Conservation (phyloP, 176 grass and related monocot genomes). For the Bolboschoenus planiculmis region DNA sequence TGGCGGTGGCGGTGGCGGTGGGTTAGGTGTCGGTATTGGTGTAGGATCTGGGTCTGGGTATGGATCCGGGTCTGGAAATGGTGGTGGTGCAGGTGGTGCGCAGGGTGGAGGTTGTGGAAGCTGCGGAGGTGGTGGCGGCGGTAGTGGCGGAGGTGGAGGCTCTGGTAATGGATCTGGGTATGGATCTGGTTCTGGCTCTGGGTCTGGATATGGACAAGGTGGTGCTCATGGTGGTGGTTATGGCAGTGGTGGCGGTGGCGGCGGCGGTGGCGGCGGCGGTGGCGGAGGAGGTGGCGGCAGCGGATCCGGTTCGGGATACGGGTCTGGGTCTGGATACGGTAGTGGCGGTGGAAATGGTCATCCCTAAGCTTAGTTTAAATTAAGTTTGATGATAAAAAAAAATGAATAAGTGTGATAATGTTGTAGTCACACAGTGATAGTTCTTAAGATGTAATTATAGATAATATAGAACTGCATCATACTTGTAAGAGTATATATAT, state of each 20-base stretch:
- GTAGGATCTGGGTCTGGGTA: background rate
- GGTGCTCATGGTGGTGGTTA: background rate
- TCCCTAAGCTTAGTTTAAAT: background rate
- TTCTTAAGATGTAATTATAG: too few species aligned
- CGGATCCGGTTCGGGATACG: conserved; percentile 12
- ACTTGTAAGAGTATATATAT: too few species aligned
- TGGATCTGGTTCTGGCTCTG: conserved; percentile 9
- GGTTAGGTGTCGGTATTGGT: background rate
- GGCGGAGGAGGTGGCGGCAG: background rate
- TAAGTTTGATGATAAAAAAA: background rate
- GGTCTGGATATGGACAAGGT: background rate
- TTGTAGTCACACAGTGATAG: background rate
- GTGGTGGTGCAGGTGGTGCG: background rate
- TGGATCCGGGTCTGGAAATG: conserved; percentile 5
- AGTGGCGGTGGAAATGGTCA: background rate
- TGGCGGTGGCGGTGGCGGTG: conserved; percentile 7
- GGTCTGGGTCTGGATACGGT: background rate
- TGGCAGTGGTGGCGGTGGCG: conserved; percentile 1
- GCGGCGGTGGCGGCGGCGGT: background rate
- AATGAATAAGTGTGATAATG: background rate
- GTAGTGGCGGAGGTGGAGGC: background rate
- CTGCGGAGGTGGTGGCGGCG: background rate
- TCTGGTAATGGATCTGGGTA: conserved; percentile 6
- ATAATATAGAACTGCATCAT: too few species aligned
- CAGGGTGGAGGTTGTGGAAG: background rate